Conservation (phyloP, 306 rosid genomes). For the Rosa rugosa region DNA sequence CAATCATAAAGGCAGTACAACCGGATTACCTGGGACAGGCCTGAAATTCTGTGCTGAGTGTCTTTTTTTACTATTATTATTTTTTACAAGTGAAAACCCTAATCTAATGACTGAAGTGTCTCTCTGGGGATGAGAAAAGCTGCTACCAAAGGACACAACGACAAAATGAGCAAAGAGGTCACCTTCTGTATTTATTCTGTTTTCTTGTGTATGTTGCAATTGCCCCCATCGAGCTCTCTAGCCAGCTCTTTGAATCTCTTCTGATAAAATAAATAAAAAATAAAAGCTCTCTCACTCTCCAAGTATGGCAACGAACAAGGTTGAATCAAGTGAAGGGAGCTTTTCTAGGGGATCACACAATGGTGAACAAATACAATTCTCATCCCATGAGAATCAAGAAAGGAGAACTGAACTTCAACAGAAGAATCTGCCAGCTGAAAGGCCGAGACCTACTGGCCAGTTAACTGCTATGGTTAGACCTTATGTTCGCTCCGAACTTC, state of each 20-base stretch:
- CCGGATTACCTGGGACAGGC: constrained; percentile 8
- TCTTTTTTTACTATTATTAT: constrained; percentile 20
- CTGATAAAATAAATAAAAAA: not conserved
- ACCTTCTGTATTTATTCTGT: not conserved
- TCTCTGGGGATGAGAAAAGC: constrained; percentile 40
- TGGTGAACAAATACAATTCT: constrained; percentile 15
- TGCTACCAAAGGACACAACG: constrained; percentile 36
- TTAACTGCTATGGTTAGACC: constrained; percentile 43
- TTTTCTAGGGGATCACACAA: constrained; percentile 26
- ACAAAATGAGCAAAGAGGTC: not conserved
- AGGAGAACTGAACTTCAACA: not conserved
- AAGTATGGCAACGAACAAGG: constrained; percentile 24
- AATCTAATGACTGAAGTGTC: constrained; percentile 49
- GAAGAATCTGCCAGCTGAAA: not conserved
- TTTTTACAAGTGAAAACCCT: constrained; percentile 59
- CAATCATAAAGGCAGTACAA: constrained; percentile 53
- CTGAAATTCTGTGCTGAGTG: constrained; percentile 45
- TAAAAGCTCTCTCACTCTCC: not conserved
- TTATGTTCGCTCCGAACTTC: constrained; percentile 57
- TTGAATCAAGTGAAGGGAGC: constrained; percentile 17
- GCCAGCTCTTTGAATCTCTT: not conserved
- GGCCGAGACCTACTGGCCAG: not conserved
- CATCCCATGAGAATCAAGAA: not conserved
- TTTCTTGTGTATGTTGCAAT: not conserved
- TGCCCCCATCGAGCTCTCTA: not conserved